These are phyloP conservation scores for Avicennia marina DNA, from an alignment of 257 asterid genomes.

Conservation along the genomic window DNA sequence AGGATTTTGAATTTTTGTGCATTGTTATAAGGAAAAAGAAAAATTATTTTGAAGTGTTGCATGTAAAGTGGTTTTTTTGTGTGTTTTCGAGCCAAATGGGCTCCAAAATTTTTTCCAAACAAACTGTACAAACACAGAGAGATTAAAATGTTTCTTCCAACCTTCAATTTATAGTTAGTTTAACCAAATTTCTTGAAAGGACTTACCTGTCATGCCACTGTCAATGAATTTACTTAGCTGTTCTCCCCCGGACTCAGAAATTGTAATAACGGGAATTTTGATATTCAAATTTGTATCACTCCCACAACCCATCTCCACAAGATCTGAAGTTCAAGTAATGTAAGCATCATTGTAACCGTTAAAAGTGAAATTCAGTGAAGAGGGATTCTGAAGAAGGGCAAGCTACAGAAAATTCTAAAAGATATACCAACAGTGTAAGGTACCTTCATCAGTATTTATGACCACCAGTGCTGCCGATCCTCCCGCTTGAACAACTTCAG, in stretches of 20 bases:
- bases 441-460: slow-evolving; percentile 60
- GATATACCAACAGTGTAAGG: slow-evolving; percentile 17
- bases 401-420: background rate
- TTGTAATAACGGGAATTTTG: slow-evolving; percentile 49
- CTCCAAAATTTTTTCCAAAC: too few relatives aligned
- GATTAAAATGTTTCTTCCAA: too few relatives aligned
- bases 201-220: slow-evolving; percentile 41
- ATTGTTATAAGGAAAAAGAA: too few relatives aligned
- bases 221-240: slow-evolving; percentile 38
- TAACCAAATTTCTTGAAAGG: slow-evolving; percentile 4
- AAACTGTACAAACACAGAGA: too few relatives aligned
- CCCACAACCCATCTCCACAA: slow-evolving; percentile 57
- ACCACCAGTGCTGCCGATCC: slow-evolving; percentile 57
- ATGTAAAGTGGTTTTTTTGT: too few relatives aligned
- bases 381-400: background rate
- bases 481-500: slow-evolving; percentile 53
- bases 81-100: too few relatives aligned
- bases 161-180: background rate
- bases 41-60: too few relatives aligned
- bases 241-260: slow-evolving; percentile 53
- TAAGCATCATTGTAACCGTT: background rate
- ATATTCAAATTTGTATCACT: slow-evolving; percentile 35
- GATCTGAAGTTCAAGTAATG: slow-evolving; percentile 34
- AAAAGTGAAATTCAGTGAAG: background rate
- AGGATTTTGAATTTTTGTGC: too few relatives aligned